These are phyloP conservation scores for Zymoseptoria crescenta DNA, from an alignment of 2,329 filamentous ascomycete genomes.

Conservation along the genomic window DNA sequence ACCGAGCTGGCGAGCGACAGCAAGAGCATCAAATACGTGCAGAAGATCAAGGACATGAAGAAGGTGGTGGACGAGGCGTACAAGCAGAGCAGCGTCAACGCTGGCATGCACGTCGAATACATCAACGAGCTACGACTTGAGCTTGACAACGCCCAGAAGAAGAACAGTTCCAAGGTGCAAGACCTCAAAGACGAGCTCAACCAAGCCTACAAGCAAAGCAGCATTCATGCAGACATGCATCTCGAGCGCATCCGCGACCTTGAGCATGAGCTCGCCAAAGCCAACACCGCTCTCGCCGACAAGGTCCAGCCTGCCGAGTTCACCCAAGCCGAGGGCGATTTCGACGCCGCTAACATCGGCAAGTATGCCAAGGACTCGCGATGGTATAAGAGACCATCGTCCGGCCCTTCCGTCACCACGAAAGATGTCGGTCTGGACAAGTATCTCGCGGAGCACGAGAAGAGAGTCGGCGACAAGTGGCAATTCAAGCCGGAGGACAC, in stretches of 20 bases:
- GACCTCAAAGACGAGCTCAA: slow-evolving; percentile 18
- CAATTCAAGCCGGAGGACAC: slow-evolving; percentile 3
- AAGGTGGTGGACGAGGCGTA: slow-evolving; percentile 22
- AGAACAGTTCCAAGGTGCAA: slow-evolving; percentile 16
- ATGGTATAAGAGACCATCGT: slow-evolving; percentile 32
- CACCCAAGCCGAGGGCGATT: slow-evolving; percentile 32
- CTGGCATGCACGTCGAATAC: slow-evolving; percentile 21
- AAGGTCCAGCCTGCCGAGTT: slow-evolving; percentile 7
- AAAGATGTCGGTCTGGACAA: not conserved
- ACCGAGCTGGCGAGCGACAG: not conserved
- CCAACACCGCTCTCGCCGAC: slow-evolving; percentile 1
- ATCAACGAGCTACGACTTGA: slow-evolving; percentile 18
- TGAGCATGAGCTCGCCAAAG: slow-evolving; percentile 14
- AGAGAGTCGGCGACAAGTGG: not conserved
- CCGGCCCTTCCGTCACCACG: not conserved
- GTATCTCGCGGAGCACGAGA: not conserved
- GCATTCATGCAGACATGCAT: slow-evolving; percentile 13
- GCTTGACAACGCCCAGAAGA: slow-evolving; percentile 14
- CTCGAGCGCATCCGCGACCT: slow-evolving; percentile 16
- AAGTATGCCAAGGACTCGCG: slow-evolving; percentile 28
- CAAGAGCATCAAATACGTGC: slow-evolving; percentile 8
- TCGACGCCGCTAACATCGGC: slow-evolving; percentile 27
- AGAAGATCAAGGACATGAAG: slow-evolving; percentile 20
- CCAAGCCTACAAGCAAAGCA: slow-evolving; percentile 19
- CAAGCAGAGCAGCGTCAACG: slow-evolving; percentile 24